A percentile compares a stretch with the other conserved stretches of the same genome.
Evolutionary conservation across 495 filamentous ascomycete species (phyloP).

Genomic region (Usnea hakonensis): DNA sequence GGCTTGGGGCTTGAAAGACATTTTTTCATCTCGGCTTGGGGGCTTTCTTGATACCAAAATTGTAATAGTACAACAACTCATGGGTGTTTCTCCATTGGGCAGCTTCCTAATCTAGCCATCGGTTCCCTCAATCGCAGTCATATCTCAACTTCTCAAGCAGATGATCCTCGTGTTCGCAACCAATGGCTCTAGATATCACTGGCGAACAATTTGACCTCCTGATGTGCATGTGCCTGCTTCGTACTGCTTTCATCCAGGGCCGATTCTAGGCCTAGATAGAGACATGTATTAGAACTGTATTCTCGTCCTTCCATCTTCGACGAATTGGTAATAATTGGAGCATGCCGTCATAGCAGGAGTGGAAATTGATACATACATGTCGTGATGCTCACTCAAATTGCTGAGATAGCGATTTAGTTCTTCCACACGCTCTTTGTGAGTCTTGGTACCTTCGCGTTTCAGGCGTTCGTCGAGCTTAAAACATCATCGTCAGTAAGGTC

Average conservation of each 20-base stretch:
- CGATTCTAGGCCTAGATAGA: slow-evolving; percentile 57
- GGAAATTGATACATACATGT: slow-evolving; percentile 57
- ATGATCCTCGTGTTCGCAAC: not conserved
- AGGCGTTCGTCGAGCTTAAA: slow-evolving; percentile 53
- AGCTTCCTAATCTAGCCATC: not conserved
- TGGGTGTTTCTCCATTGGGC: not conserved
- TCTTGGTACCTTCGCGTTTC: slow-evolving; percentile 78
- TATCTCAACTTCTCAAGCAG: not conserved
- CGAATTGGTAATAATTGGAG: no score
- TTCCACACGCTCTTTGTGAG: slow-evolving; percentile 93
- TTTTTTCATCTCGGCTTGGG: not conserved
- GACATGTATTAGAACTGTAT: not conserved
- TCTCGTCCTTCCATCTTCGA: not conserved
- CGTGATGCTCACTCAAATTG: slow-evolving; percentile 90
- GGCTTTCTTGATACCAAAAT: not conserved
- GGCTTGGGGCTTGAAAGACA: not conserved
- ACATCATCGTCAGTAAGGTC: slow-evolving; percentile 10
- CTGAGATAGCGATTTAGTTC: slow-evolving; percentile 91
- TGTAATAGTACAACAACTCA: not conserved
- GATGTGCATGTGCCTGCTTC: not conserved
- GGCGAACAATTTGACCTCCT: not conserved
- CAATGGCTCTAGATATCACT: not conserved
- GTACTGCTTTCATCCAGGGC: slow-evolving; percentile 49
- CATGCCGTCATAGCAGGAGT: not conserved
- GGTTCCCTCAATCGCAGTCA: not conserved